Base-by-base conservation (phyloP, 139 green algal genomes). In the Trebouxia sp. region DNA sequence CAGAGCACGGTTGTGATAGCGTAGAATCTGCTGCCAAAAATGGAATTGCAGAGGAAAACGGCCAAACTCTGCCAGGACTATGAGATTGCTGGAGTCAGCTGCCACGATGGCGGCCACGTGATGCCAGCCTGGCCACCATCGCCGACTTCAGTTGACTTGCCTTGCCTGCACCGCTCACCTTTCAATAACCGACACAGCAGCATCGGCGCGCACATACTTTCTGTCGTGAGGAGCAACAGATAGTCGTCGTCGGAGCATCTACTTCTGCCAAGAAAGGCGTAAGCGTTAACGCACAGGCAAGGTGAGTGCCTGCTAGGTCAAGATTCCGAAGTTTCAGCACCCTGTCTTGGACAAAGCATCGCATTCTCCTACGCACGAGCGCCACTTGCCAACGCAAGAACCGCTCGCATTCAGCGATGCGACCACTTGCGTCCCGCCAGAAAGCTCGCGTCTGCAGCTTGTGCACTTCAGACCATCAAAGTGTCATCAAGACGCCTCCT, bases 131-230 rank as follows among this genome's bases (percentile, higher is more conserved):
- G 58, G 30, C 28, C 58, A 30, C 58, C 58, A 69, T 69, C 58
- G 58, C 58, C 58, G 58, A 41, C 58, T 69, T 69, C n/a, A n/a
- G n/a, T n/a, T 69, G 58, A 69, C 58, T 69, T 69, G 30, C 58
- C 30, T 14, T 6, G 55, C 24, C 22, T 65, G 55, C 55, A 65
- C 55, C 30, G 58, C 30, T 69, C 58, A 69, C 58, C 58, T 69
- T 69, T 42, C 24, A 15, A 37, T 37, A 6, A 65, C n/a, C n/a
- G n/a, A n/a, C n/a, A 26, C 55, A 37, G 15, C 47, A 53, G 47
- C 47, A 53, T 53, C 4, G 47, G 14, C 47, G 47, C 47, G 47
- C 47, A 53, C 20, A 26, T 5, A 15, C 35, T 8, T 38, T 65
- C 55, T n/a, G n/a, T n/a, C n/a, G n/a, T n/a, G n/a, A n/a, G n/a